phyloP scores from a whole-genome alignment of 306 rosid species.

The Urtica urens region DNA sequence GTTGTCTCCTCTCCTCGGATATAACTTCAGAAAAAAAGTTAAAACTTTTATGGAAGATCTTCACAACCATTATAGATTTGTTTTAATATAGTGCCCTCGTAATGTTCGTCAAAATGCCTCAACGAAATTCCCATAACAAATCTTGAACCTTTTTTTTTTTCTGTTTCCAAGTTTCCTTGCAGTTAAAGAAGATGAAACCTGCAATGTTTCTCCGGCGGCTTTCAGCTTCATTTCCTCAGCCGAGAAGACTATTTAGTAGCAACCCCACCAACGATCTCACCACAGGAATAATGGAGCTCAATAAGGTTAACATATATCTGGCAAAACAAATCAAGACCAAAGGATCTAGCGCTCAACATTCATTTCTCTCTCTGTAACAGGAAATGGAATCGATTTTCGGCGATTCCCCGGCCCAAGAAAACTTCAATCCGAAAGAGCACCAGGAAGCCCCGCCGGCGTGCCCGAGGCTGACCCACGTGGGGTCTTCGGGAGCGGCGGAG shows the following conservation, averaged over 20 bases:
- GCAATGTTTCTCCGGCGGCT: conserved; percentile 58
- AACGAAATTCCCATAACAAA: background rate
- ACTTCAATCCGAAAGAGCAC: conserved; percentile 12
- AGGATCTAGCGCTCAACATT: background rate
- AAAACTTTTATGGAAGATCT: too few species aligned
- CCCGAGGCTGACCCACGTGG: conserved; percentile 62
- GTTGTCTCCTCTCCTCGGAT: too few species aligned
- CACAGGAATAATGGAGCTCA: conserved; percentile 54
- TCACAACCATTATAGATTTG: background rate
- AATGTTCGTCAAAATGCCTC: conserved; percentile 17
- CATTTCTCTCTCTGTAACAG: conserved; percentile 24
- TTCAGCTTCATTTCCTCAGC: conserved; percentile 28
- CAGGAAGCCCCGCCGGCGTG: conserved; percentile 22
- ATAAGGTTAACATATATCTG: conserved; percentile 30
- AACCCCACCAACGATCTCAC: conserved; percentile 33
- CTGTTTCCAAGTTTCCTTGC: background rate
- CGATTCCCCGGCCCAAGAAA: conserved; percentile 35
- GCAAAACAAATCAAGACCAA: background rate
- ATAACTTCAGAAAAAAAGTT: too few species aligned
- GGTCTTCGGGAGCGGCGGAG: conserved; percentile 65
- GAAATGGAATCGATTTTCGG: conserved; percentile 81
- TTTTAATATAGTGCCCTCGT: conserved; percentile 1
- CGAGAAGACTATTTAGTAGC: conserved; percentile 46
- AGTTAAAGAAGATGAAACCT: background rate
- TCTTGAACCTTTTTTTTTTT: background rate